Conservation (phyloP, 805 yeast species). For the Spathaspora boniae region DNA sequence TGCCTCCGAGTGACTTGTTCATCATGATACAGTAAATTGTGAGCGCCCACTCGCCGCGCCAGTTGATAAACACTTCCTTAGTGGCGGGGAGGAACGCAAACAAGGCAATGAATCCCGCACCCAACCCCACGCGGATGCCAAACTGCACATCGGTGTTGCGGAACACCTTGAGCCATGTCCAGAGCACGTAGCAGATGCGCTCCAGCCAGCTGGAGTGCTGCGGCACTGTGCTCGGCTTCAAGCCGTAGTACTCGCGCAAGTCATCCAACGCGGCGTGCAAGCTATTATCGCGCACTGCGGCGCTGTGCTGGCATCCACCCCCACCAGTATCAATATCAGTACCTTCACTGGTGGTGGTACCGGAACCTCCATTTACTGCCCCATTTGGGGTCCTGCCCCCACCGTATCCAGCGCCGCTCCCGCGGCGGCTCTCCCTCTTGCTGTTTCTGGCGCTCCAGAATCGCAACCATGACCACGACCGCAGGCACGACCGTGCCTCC, state of each 20-base stretch:
- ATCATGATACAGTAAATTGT: constrained; percentile 80
- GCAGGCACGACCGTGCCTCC: constrained; percentile 12
- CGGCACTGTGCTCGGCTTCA: background rate
- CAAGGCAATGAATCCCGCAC: constrained; percentile 61
- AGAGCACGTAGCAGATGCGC: constrained; percentile 26
- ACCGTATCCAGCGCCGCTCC: constrained; percentile 7
- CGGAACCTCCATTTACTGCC: no score
- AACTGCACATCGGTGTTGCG: constrained; percentile 69
- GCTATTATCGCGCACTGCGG: constrained; percentile 15
- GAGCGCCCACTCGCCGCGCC: constrained; percentile 84
- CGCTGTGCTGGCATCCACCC: no score
- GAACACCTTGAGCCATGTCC: constrained; percentile 51
- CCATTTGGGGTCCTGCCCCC: no score
- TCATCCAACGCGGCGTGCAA: constrained; percentile 33
- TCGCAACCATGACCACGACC: constrained; percentile 51
- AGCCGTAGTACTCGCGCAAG: constrained; percentile 24
- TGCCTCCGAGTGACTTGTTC: constrained; percentile 84
- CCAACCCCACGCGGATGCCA: constrained; percentile 76
- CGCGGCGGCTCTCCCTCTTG: background rate
- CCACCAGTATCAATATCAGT: no score
- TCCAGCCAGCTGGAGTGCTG: constrained; percentile 1
- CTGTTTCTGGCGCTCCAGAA: constrained; percentile 40
- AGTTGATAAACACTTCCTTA: constrained; percentile 49
- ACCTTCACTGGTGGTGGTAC: constrained; percentile 4
- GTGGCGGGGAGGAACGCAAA: constrained; percentile 66